Evolutionary conservation across 2,329 filamentous ascomycete species (phyloP).

Genomic region (Hypoxylon rubiginosum): DNA sequence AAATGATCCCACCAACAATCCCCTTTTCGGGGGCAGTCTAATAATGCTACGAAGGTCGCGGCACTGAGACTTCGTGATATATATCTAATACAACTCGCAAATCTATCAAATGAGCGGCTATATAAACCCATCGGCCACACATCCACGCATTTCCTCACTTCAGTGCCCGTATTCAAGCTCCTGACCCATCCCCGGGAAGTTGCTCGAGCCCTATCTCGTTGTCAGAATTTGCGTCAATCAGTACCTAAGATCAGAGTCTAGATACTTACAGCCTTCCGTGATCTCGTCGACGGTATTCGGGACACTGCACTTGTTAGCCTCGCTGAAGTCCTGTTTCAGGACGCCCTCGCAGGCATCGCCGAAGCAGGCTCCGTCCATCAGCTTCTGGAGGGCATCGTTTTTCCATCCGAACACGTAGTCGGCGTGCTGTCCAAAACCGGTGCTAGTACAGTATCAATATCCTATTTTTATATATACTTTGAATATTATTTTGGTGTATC

Average conservation of each 20-base stretch:
- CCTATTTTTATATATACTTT: neutral
- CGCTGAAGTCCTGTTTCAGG: constrained; percentile 39
- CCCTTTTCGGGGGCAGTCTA: neutral
- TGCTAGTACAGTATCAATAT: constrained; percentile 29
- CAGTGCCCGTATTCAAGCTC: constrained; percentile 31
- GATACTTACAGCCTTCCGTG: constrained; percentile 48
- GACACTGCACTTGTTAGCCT: constrained; percentile 41
- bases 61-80: neutral
- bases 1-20: neutral
- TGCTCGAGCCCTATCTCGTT: constrained; percentile 30
- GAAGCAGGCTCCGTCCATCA: constrained; percentile 47
- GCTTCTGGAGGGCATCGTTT: constrained; percentile 40
- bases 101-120: neutral
- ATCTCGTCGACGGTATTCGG: constrained; percentile 45
- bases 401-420: constrained; percentile 49
- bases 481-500: neutral
- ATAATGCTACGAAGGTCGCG: too few species aligned
- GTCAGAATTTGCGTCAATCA: constrained; percentile 4
- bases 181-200: constrained; percentile 38
- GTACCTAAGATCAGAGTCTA: neutral
- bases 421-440: constrained; percentile 45
- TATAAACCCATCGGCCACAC: neutral
- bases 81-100: neutral
- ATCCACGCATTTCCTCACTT: too few species aligned
- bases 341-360: constrained; percentile 44